Percentiles rank a stretch among this genome's conserved stretches.
These are phyloP conservation scores for Gonapodya sp. DNA, from an alignment of 192 early-diverging fungal genomes.

Conservation along the genomic window DNA sequence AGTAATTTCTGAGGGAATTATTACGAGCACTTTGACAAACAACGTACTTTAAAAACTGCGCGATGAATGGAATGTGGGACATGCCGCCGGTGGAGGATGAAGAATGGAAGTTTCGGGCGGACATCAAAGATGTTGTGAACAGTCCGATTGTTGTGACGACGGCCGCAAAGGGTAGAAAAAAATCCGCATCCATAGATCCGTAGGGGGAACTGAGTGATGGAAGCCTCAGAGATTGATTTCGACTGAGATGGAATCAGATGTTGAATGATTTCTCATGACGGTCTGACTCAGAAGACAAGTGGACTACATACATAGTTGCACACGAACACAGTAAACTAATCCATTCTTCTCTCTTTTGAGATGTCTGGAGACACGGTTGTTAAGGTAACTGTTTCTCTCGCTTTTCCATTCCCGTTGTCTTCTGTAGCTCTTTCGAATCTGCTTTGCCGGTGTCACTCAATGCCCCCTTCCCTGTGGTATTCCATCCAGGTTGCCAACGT, in stretches of 20 bases:
- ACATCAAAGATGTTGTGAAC: not conserved
- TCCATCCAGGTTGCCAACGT: constrained; percentile 57
- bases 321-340: not conserved
- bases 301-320: too few relatives aligned
- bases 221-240: not conserved
- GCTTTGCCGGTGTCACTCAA: not conserved
- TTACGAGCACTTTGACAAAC: too few relatives aligned
- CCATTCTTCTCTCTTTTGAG: not conserved
- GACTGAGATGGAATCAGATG: not conserved
- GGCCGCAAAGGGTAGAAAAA: not conserved
- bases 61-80: not conserved
- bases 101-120: not conserved
- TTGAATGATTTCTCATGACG: not conserved
- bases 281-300: too few relatives aligned
- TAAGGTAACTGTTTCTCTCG: not conserved
- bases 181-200: not conserved
- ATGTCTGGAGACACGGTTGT: not conserved
- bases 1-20: too few relatives aligned
- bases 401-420: not conserved
- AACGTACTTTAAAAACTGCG: not conserved
- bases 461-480: too few relatives aligned
- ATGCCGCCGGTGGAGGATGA: not conserved
- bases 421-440: not conserved
- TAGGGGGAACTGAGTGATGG: not conserved
- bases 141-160: not conserved